Percentiles rank a stretch among this genome's conserved stretches.
phyloP scores from a whole-genome alignment of 176 grass and related monocot genomes.

The Phoenix roebelenii region DNA sequence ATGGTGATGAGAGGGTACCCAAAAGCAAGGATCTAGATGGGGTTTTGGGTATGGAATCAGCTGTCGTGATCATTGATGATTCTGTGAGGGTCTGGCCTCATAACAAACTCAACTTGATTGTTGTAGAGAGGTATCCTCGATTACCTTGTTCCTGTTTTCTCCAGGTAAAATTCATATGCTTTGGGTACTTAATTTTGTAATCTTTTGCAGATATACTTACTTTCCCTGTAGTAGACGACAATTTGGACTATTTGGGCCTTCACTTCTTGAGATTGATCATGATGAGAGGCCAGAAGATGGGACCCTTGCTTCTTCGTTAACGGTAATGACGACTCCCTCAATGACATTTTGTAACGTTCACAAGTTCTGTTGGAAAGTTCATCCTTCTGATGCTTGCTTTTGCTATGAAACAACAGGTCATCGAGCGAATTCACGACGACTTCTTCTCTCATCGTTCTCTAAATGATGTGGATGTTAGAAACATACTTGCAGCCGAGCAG shows the following conservation, averaged over 20 bases:
- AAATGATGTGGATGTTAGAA: slow-evolving; percentile 84
- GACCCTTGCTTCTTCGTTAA: slow-evolving; percentile 76
- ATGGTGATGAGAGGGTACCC: slow-evolving; percentile 65
- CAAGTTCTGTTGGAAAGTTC: not conserved
- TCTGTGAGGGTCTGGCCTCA: slow-evolving; percentile 90
- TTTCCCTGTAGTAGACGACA: slow-evolving; percentile 95
- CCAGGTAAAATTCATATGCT: not conserved
- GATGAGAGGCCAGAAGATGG: slow-evolving; percentile 92
- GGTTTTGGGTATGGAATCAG: slow-evolving; percentile 91
- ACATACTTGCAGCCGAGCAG: slow-evolving; percentile 81
- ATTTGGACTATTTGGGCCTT: slow-evolving; percentile 80
- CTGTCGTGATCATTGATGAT: slow-evolving; percentile 93
- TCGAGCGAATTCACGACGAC: slow-evolving; percentile 60
- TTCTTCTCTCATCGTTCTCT: slow-evolving; percentile 72
- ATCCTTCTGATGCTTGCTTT: slow-evolving; percentile 11
- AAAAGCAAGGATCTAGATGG: slow-evolving; percentile 99
- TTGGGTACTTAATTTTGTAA: slow-evolving; percentile 3
- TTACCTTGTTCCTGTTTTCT: slow-evolving; percentile 14
- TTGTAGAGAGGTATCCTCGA: slow-evolving; percentile 73
- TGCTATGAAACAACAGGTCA: slow-evolving; percentile 49
- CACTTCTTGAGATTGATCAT: slow-evolving; percentile 83
- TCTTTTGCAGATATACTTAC: slow-evolving; percentile 78
- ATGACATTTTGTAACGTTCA: too few species aligned
- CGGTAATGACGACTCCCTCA: slow-evolving; percentile 21
- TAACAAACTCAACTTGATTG: slow-evolving; percentile 90